Conservation (phyloP, 1,139 yeast species). For the Hanseniaspora sp. region DNA sequence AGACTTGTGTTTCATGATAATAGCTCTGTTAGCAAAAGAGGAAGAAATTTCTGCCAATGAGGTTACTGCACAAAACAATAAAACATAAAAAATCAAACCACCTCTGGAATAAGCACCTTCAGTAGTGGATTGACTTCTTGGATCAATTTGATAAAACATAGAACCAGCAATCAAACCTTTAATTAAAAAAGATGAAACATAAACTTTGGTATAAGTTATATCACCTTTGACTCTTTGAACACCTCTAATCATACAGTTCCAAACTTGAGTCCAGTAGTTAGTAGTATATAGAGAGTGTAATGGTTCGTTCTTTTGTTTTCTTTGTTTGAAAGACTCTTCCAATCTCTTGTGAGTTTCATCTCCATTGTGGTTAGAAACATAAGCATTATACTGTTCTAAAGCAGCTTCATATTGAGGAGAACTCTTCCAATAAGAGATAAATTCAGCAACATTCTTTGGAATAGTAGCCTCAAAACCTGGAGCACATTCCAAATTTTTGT, state of each 20-base stretch:
- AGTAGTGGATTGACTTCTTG: slow-evolving; percentile 33
- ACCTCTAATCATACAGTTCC: slow-evolving; percentile 38
- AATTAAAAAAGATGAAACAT: slow-evolving; percentile 39
- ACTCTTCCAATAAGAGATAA: slow-evolving; percentile 43
- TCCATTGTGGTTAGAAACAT: slow-evolving; percentile 31
- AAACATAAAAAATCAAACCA: slow-evolving; percentile 47
- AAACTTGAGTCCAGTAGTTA: slow-evolving; percentile 38
- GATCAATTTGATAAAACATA: slow-evolving; percentile 41
- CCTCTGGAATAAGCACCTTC: slow-evolving; percentile 47
- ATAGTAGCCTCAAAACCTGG: slow-evolving; percentile 48
- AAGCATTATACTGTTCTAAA: slow-evolving; percentile 34
- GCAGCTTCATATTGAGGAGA: slow-evolving; percentile 40
- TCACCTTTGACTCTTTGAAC: slow-evolving; percentile 49
- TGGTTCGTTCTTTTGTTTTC: slow-evolving; percentile 38
- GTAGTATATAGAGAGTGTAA: slow-evolving; percentile 38
- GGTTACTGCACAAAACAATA: slow-evolving; percentile 46
- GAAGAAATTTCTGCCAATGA: slow-evolving; percentile 49
- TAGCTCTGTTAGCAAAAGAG: slow-evolving; percentile 47
- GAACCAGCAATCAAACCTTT: slow-evolving; percentile 49
- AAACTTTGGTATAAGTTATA: slow-evolving; percentile 40
- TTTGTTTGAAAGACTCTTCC: slow-evolving; percentile 34
- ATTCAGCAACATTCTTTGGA: slow-evolving; percentile 50
- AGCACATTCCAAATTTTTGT: slow-evolving; percentile 31
- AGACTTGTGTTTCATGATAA: slow-evolving; percentile 50
- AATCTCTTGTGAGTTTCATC: slow-evolving; percentile 36